A percentile compares a stretch with the other conserved stretches of the same genome.
Conservation (phyloP, 768 basidiomycete species). For the Infundibulicybe gibba region DNA sequence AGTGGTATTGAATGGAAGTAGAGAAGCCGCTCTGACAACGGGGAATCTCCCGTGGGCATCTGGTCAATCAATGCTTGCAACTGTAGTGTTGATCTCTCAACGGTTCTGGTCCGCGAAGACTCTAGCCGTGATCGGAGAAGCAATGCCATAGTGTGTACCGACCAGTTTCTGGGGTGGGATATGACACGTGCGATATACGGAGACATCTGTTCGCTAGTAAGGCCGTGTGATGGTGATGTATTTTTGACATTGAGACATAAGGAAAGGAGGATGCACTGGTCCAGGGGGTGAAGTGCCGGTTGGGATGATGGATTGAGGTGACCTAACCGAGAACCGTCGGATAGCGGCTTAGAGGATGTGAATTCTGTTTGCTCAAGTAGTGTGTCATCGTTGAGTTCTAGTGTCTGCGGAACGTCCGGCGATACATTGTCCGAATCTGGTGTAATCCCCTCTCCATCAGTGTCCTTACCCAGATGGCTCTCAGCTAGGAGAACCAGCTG, state of each 20-base stretch:
- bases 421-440: constrained; percentile 5
- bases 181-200: constrained; percentile 91
- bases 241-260: constrained; percentile 90
- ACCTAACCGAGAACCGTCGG: constrained; percentile 42
- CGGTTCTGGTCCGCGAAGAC: constrained; percentile 82
- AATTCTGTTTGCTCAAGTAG: constrained; percentile 92
- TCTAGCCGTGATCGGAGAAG: constrained; percentile 92
- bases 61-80: constrained; percentile 96
- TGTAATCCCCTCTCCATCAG: constrained; percentile 3
- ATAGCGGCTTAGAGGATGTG: constrained; percentile 63
- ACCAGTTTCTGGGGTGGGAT: constrained; percentile 90
- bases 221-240: constrained; percentile 83
- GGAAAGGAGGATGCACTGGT: constrained; percentile 89
- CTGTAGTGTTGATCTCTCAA: constrained; percentile 89
- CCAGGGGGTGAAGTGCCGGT: constrained; percentile 86
- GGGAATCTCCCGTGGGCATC: constrained; percentile 86
- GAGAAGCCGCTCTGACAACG: constrained; percentile 66
- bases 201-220: constrained; percentile 89
- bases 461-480: constrained; percentile 49
- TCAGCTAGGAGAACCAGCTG: constrained; percentile 95
- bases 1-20: constrained; percentile 81
- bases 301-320: constrained; percentile 84
- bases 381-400: constrained; percentile 92
- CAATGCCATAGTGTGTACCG: constrained; percentile 94
- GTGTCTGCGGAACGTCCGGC: constrained; percentile 65